A percentile compares a stretch with the other conserved stretches of the same genome.
These are phyloP conservation scores for Eucalyptus pauciflora DNA, from an alignment of 345 rosid species.

Conservation along the genomic window DNA sequence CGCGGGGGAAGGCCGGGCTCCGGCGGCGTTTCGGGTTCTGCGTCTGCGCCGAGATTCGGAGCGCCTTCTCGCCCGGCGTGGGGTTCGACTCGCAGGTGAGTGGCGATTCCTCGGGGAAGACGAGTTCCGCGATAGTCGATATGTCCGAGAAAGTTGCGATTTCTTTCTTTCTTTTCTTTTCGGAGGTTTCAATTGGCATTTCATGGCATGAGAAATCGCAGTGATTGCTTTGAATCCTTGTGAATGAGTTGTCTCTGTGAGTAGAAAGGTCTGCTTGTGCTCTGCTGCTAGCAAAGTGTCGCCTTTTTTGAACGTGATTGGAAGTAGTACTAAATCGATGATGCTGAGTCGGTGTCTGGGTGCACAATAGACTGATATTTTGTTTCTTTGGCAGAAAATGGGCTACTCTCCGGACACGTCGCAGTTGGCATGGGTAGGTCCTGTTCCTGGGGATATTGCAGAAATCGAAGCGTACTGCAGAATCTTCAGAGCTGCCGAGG, in stretches of 20 bases:
- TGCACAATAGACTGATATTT: not conserved
- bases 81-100: conserved; percentile 76
- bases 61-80: conserved; percentile 36
- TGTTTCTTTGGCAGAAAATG: conserved; percentile 18
- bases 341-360: not conserved
- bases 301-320: not conserved
- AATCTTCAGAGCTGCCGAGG: conserved; percentile 78
- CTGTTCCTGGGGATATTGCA: conserved; percentile 93
- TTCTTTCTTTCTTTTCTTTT: too few relatives aligned
- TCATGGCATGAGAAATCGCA: not conserved
- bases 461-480: conserved; percentile 97
- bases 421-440: conserved; percentile 85
- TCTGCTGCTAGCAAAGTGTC: not conserved
- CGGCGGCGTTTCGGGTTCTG: conserved; percentile 32
- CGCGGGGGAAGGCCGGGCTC: conserved; percentile 15
- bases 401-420: conserved; percentile 47
- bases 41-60: conserved; percentile 50
- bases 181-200: not conserved
- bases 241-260: not conserved
- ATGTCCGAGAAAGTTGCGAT: not conserved
- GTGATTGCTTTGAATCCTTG: not conserved
- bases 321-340: not conserved
- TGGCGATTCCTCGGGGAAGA: not conserved
- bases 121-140: not conserved
- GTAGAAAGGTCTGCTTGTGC: not conserved